A percentile compares a stretch with the other conserved stretches of the same genome.
phyloP scores from a whole-genome alignment of 495 filamentous ascomycete species.

The Xylaria curta region DNA sequence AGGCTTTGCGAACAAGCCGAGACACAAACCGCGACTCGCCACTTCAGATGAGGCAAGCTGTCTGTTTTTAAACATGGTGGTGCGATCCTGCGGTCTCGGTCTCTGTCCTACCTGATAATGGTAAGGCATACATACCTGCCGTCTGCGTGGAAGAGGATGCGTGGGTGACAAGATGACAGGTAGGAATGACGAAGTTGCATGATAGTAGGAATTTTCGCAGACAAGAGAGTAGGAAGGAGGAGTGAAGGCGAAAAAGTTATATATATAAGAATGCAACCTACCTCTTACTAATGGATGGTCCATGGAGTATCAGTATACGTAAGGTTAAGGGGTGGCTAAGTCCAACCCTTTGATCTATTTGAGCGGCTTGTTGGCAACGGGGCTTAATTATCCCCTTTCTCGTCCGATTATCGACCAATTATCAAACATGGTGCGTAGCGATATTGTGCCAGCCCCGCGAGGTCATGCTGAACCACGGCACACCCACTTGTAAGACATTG shows the following conservation, averaged over 20 bases:
- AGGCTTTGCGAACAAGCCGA: not conserved
- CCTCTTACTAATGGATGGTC: not conserved
- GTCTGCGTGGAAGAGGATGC: not conserved
- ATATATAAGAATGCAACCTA: not conserved
- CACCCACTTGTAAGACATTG: not conserved
- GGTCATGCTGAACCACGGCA: slow-evolving; percentile 16
- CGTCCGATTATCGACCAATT: slow-evolving; percentile 2
- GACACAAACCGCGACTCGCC: slow-evolving; percentile 5
- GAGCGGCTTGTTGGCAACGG: not conserved
- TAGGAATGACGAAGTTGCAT: not conserved
- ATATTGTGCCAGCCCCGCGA: slow-evolving; percentile 23
- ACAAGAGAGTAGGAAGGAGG: not conserved
- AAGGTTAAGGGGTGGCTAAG: not conserved
- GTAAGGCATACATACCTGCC: not conserved
- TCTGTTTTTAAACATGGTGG: not conserved
- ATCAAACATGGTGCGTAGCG: slow-evolving; percentile 13
- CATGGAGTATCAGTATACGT: not conserved
- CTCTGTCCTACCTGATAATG: not conserved
- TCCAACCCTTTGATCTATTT: not conserved
- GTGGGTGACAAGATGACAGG: not conserved
- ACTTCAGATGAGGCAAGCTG: slow-evolving; percentile 1
- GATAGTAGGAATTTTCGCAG: not conserved
- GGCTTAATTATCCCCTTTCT: slow-evolving; percentile 12
- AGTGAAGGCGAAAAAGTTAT: not conserved
- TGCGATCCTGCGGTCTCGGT: not conserved